Evolutionary conservation across 2,329 filamentous ascomycete genomes (phyloP).

Genomic region (Pseudogymnoascus verrucosus): DNA sequence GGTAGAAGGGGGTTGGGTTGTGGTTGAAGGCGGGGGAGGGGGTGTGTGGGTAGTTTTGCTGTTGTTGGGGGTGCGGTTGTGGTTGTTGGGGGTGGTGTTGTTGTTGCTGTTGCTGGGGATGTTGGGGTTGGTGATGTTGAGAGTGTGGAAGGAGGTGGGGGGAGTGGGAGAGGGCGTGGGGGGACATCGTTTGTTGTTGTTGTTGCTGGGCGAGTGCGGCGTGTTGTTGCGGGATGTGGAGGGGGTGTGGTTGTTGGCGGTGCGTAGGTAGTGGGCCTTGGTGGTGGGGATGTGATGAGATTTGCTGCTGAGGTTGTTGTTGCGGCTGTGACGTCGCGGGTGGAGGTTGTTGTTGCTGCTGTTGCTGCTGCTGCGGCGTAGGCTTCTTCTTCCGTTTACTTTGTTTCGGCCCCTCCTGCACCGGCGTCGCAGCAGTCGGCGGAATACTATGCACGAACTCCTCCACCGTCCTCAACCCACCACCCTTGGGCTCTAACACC

Average conservation of each 20-base stretch:
- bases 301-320: not conserved
- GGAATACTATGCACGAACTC: not conserved
- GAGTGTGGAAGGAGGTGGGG: not conserved
- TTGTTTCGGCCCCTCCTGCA: not conserved
- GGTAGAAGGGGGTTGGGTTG: too few species aligned
- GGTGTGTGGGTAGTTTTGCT: too few species aligned
- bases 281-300: conserved; percentile 3
- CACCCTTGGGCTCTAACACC: conserved; percentile 48
- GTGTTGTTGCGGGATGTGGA: not conserved
- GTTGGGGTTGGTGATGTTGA: not conserved
- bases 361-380: not conserved
- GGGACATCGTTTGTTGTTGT: not conserved
- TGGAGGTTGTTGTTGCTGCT: not conserved
- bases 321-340: not conserved
- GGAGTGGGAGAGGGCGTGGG: not conserved
- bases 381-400: not conserved
- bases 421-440: not conserved
- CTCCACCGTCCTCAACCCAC: not conserved
- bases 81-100: not conserved
- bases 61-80: not conserved
- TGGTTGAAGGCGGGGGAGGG: too few species aligned
- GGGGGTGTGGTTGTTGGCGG: not conserved
- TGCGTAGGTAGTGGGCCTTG: not conserved
- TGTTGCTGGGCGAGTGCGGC: not conserved
- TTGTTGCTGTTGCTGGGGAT: not conserved